Percentiles rank a stretch among this genome's conserved stretches.
These are phyloP conservation scores for Puccinia triticina DNA, from an alignment of 1,284 basidiomycete species.

Conservation along the genomic window DNA sequence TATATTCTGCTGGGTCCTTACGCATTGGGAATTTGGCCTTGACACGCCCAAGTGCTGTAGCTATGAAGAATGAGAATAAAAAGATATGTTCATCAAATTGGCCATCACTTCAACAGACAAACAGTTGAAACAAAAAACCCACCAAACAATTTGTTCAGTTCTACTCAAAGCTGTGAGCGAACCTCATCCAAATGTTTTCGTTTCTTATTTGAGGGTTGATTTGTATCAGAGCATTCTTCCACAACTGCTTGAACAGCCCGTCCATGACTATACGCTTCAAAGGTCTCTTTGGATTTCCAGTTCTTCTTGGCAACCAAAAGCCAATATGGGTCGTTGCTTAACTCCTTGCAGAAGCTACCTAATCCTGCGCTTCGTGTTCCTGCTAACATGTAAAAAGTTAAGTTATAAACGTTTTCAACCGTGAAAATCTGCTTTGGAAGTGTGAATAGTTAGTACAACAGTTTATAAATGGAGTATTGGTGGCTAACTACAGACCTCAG, in stretches of 20 bases:
- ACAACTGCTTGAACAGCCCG: slow-evolving; percentile 1
- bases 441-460: background rate
- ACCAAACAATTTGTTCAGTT: slow-evolving; percentile 4
- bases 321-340: background rate
- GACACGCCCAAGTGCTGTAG: background rate
- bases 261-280: slow-evolving; percentile 19
- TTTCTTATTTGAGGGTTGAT: background rate
- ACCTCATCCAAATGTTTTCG: background rate
- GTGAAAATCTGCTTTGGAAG: background rate
- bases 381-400: background rate
- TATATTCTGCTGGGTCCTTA: background rate
- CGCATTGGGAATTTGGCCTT: no score
- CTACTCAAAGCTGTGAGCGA: background rate
- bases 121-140: background rate
- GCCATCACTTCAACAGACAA: no score
- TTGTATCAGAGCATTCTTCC: background rate
- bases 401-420: background rate
- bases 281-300: background rate
- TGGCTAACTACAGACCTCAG: background rate
- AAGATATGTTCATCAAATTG: background rate
- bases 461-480: no score
- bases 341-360: slow-evolving; percentile 1
- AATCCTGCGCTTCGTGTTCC: background rate
- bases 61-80: background rate
- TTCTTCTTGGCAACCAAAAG: background rate